Conservation (phyloP, 2,329 filamentous ascomycete species). For the Hyphodiscus sp. region DNA sequence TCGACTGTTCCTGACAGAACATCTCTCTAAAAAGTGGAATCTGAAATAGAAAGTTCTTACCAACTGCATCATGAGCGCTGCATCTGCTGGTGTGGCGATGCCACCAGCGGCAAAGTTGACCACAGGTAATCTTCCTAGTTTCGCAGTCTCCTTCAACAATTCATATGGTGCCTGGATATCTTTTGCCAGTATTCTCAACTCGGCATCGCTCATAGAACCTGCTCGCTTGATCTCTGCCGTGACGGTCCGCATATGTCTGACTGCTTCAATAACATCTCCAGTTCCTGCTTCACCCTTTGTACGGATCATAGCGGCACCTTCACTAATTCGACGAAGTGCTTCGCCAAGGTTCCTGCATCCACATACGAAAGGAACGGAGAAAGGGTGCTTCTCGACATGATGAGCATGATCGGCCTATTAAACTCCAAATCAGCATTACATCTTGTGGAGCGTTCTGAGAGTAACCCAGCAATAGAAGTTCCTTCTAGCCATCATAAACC, state of each 20-base stretch:
- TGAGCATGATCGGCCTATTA: constrained; percentile 67
- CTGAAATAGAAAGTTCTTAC: too few relatives aligned
- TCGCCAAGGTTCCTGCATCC: constrained; percentile 93
- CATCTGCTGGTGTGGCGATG: constrained; percentile 97
- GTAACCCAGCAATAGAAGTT: too few relatives aligned
- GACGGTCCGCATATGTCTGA: constrained; percentile 91
- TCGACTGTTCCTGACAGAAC: too few relatives aligned
- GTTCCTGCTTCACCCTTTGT: constrained; percentile 98
- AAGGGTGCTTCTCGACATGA: constrained; percentile 86
- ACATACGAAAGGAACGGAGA: constrained; percentile 87
- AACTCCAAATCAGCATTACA: too few relatives aligned
- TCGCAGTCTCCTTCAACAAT: constrained; percentile 78
- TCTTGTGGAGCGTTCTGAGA: too few relatives aligned
- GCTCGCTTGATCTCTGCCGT: constrained; percentile 76
- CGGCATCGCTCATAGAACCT: constrained; percentile 56
- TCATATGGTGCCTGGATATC: constrained; percentile 73
- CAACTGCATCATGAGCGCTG: constrained; percentile 97
- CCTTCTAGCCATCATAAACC: too few relatives aligned
- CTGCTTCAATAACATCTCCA: constrained; percentile 93
- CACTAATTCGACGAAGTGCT: constrained; percentile 80
- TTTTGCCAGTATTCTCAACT: constrained; percentile 72
- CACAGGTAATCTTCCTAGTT: constrained; percentile 81
- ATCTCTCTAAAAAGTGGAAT: too few relatives aligned
- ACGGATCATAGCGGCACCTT: constrained; percentile 97
- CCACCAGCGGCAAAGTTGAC: constrained; percentile 99